Evolutionary conservation across 108 stramenopile genomes (phyloP).

Genomic region (Hondaea fermentalgiana): DNA sequence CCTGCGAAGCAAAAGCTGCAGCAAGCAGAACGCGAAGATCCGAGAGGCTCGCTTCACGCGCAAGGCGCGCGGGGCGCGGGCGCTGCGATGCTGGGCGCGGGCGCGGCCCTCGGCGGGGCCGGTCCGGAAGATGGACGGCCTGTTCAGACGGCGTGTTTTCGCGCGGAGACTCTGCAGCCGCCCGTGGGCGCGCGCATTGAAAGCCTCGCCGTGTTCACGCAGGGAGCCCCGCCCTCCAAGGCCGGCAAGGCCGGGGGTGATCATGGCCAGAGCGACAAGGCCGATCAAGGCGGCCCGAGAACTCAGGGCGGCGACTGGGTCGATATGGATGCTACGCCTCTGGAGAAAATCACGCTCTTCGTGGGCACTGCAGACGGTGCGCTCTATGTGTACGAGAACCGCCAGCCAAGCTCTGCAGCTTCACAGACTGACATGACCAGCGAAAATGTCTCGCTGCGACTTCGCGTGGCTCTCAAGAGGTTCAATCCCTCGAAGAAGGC

Average conservation of each 20-base stretch:
- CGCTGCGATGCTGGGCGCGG: no score
- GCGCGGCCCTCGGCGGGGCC: no score
- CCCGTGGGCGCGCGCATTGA: neutral
- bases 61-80: no score
- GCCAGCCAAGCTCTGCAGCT: neutral
- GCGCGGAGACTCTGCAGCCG: neutral
- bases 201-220: neutral
- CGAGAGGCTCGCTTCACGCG: no score
- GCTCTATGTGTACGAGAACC: neutral
- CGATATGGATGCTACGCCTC: neutral
- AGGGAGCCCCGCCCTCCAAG: neutral
- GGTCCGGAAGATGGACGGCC: no score
- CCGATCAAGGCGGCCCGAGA: neutral
- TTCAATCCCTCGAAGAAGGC: neutral
- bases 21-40: no score
- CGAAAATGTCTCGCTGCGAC: neutral
- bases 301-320: neutral
- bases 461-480: neutral
- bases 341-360: neutral
- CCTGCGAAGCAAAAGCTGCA: no score
- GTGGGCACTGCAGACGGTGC: neutral
- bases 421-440: neutral
- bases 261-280: neutral
- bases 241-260: neutral
- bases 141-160: neutral